A percentile compares a stretch with the other conserved stretches of the same genome.
Evolutionary conservation across 225 moss, liverwort and hornwort genomes (phyloP).

Genomic region (Marchantia polymorpha): DNA sequence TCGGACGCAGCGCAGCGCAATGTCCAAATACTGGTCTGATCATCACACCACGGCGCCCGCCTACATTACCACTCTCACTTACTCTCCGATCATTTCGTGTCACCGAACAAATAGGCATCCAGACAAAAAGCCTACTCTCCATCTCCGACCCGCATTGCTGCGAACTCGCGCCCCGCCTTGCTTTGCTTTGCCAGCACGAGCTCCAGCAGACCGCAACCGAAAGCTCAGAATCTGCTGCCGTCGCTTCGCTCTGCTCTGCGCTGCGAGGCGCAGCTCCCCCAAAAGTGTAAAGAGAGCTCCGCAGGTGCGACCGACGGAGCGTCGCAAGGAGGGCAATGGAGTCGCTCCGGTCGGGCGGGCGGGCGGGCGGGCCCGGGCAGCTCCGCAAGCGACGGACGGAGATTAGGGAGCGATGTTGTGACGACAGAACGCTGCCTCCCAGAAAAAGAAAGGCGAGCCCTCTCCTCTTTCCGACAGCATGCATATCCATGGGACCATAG

Average conservation of each 20-base stretch:
- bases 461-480: conserved; percentile 21
- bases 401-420: conserved; percentile 6
- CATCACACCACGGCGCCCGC: not conserved
- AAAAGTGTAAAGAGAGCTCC: not conserved
- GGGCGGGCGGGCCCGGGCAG: not conserved
- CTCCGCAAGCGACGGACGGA: conserved; percentile 12
- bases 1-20: conserved; percentile 22
- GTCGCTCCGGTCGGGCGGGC: not conserved
- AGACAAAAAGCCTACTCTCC: not conserved
- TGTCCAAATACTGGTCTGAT: not conserved
- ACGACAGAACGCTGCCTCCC: not conserved
- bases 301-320: not conserved
- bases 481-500: conserved; percentile 15
- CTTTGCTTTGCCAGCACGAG: not conserved
- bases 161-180: conserved; percentile 6
- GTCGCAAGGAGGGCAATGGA: not conserved
- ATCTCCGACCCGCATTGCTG: not conserved
- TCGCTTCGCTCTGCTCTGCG: not conserved
- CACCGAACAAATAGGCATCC: not conserved
- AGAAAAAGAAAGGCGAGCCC: conserved; percentile 1
- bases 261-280: not conserved
- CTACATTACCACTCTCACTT: not conserved
- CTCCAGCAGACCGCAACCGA: not conserved
- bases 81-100: conserved; percentile 2
- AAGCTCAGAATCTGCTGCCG: not conserved